phyloP scores from a whole-genome alignment of 768 basidiomycete species.

The Mycena alexandri region DNA sequence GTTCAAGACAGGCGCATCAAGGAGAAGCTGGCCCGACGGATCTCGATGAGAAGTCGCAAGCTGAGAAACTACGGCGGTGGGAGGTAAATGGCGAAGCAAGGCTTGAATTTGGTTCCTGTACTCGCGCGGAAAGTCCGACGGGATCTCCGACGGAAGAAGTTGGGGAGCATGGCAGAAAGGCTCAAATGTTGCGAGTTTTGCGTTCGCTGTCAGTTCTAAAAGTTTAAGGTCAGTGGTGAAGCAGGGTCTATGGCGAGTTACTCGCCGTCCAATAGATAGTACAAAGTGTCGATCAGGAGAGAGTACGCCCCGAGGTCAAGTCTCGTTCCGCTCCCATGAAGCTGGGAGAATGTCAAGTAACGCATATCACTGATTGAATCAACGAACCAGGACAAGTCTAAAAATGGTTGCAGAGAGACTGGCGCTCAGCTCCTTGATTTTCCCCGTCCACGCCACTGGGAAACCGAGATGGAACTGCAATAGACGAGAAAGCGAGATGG shows the following conservation, averaged over 20 bases:
- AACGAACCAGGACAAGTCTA: conserved; percentile 64
- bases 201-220: conserved; percentile 73
- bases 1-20: conserved; percentile 70
- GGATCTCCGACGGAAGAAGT: conserved; percentile 62
- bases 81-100: conserved; percentile 68
- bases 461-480: conserved; percentile 83
- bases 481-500: conserved; percentile 73
- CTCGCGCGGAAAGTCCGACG: conserved; percentile 67
- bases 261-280: conserved; percentile 81
- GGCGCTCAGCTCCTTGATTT: conserved; percentile 60
- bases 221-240: neutral
- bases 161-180: conserved; percentile 76
- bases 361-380: conserved; percentile 16
- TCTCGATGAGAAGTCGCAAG: conserved; percentile 74
- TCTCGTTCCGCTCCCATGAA: conserved; percentile 65
- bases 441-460: conserved; percentile 66
- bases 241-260: conserved; percentile 7
- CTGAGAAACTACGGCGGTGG: conserved; percentile 64
- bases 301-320: conserved; percentile 72
- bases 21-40: conserved; percentile 60
- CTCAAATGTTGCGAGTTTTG: conserved; percentile 67
- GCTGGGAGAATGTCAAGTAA: conserved; percentile 51
- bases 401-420: conserved; percentile 60
- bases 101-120: conserved; percentile 69
- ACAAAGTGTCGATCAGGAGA: conserved; percentile 78